Evolutionary conservation across 441 rosid genomes (phyloP), one percentile per base, ranked within the genome.

Genomic region (Lepidium campestre): DNA sequence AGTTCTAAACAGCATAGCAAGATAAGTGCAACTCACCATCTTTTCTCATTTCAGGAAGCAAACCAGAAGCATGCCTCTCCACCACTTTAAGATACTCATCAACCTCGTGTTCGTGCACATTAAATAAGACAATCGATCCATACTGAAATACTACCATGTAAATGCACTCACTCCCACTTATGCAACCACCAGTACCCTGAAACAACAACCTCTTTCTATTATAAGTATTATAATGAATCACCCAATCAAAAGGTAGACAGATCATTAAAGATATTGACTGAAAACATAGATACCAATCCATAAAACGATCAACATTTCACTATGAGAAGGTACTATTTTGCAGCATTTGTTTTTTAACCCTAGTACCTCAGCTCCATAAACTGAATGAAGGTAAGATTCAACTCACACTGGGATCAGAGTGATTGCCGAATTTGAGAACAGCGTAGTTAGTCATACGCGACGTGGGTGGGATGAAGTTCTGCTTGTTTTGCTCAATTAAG

Each of bases 1-100:
- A 42, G 3, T 5, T 37, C 14, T 34, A 10, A 32, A 10, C 22
- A 67, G 31, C 37, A n/a, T n/a, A 57, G 50, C 17, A 29, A 11
- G 76, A 47, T 23, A 37, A 62, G 12, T 29, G 49, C 20, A 65
- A 35, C 88, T 85, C 78, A 87, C 98, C 98, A 75, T 93, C 98
- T 78, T 90, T 93, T 75, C 86, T 88, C 97, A 87, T 90, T 70
- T 93, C 98, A 9, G 93, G 87, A 53, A 90, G 97, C 90, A 87
- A 77, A 39, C 96, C 95, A 32, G 88, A 86, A 31, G 98, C 87
- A 78, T 90, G 93, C 46, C 81, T 84, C 78, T 84, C 90, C 48
- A 93, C 89, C 58, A 93, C 83, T 73, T 87, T 89, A 59, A 93
- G 78, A 82, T 86, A 90, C 64, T 73, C 84, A 57, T 90, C 98